Conservation (phyloP, 352 stramenopile species). For the Phytophthora cactorum region DNA sequence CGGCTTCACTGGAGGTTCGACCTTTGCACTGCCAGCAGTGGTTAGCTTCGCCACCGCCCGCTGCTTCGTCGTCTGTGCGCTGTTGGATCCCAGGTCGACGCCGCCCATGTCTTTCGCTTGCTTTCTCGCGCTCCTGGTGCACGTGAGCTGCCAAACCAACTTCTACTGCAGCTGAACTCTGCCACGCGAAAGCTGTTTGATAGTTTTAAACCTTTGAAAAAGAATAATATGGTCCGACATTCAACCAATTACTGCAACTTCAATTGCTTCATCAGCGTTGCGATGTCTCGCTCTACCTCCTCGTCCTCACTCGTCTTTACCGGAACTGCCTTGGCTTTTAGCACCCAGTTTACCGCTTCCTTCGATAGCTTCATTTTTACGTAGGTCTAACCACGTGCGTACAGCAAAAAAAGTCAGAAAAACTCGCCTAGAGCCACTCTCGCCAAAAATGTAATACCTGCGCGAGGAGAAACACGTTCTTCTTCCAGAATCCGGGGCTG, state of each 20-base stretch:
- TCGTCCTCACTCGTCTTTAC: conserved; percentile 71
- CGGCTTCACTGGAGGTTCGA: conserved; percentile 13
- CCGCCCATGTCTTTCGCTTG: conserved; percentile 22
- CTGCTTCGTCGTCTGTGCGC: conserved; percentile 25
- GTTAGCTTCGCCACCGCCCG: conserved; percentile 7
- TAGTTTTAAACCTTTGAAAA: conserved; percentile 9
- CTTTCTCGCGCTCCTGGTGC: not conserved
- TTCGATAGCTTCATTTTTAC: conserved; percentile 65
- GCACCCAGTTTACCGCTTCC: conserved; percentile 55
- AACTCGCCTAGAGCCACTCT: not conserved
- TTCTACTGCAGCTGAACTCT: not conserved
- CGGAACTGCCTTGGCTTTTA: conserved; percentile 51
- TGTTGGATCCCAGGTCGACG: conserved; percentile 21
- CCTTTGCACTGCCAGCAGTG: conserved; percentile 2
- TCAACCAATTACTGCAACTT: conserved; percentile 21
- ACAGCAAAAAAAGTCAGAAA: not conserved
- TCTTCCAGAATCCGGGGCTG: conserved; percentile 80
- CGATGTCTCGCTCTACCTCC: conserved; percentile 51
- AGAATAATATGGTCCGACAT: conserved; percentile 22
- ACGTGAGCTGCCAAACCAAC: not conserved
- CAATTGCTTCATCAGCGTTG: conserved; percentile 56
- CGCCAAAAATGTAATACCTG: conserved; percentile 32
- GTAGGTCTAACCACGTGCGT: conserved; percentile 45
- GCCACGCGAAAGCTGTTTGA: conserved; percentile 5
- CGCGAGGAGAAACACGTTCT: conserved; percentile 71